These are phyloP conservation scores for Cryphonectria radicalis DNA, from an alignment of 2,329 filamentous ascomycete genomes.

Conservation along the genomic window DNA sequence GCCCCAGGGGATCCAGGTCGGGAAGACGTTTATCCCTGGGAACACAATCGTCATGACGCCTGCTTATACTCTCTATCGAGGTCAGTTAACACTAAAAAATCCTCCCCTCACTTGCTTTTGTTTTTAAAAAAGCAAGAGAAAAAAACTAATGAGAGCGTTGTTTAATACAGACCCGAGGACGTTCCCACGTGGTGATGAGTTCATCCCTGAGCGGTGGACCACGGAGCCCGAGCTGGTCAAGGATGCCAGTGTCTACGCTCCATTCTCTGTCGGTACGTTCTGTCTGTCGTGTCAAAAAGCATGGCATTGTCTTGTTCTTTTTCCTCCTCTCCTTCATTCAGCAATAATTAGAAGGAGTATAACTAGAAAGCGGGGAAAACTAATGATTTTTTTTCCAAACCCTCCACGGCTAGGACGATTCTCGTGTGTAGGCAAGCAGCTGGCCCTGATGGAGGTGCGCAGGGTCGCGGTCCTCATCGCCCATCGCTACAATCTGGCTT, in stretches of 20 bases:
- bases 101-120: background rate
- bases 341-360: background rate
- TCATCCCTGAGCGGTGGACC: constrained; percentile 33
- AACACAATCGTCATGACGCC: constrained; percentile 32
- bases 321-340: too few species aligned
- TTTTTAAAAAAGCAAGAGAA: too few species aligned
- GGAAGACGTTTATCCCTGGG: constrained; percentile 32
- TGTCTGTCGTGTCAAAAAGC: background rate
- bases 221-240: constrained; percentile 21
- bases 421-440: constrained; percentile 25
- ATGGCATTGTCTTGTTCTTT: background rate
- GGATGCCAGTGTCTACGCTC: constrained; percentile 15
- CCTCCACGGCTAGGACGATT: constrained; percentile 15
- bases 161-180: constrained; percentile 18
- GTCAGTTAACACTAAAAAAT: constrained; percentile 1
- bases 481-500: constrained; percentile 30
- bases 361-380: background rate
- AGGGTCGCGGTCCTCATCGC: constrained; percentile 29
- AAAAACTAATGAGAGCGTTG: background rate
- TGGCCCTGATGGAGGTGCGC: constrained; percentile 26
- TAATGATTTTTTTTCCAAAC: background rate
- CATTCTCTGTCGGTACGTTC: constrained; percentile 23
- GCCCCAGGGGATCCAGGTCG: constrained; percentile 37
- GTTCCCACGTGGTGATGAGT: constrained; percentile 28
- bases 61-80: constrained; percentile 32